These are phyloP conservation scores for Colletotrichum destructivum DNA, from an alignment of 2,329 filamentous ascomycete genomes.

Conservation along the genomic window DNA sequence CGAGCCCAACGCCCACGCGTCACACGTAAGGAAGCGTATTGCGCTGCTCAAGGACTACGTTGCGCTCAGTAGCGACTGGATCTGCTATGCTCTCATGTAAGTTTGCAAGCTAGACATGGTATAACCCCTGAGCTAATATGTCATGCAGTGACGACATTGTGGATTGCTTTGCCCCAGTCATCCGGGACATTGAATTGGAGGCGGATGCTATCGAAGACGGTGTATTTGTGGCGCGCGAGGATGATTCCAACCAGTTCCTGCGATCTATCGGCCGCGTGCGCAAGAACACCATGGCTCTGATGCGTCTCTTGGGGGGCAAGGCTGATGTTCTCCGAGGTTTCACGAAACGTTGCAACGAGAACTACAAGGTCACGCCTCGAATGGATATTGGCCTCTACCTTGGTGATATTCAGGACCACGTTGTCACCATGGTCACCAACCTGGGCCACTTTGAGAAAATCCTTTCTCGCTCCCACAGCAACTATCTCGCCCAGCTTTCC, in stretches of 20 bases:
- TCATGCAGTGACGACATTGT: slow-evolving; percentile 88
- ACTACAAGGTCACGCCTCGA: slow-evolving; percentile 93
- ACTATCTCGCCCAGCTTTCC: slow-evolving; percentile 94
- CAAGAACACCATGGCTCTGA: slow-evolving; percentile 94
- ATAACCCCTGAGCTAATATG: slow-evolving; percentile 45
- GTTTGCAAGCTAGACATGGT: slow-evolving; percentile 49
- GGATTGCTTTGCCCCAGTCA: slow-evolving; percentile 92
- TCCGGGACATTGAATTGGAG: slow-evolving; percentile 87
- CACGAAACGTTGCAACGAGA: slow-evolving; percentile 98
- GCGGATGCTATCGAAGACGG: slow-evolving; percentile 96
- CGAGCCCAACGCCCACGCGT: slow-evolving; percentile 86
- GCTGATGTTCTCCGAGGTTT: slow-evolving; percentile 99
- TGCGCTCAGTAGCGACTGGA: slow-evolving; percentile 95
- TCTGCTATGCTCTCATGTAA: slow-evolving; percentile 97
- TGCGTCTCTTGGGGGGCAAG: slow-evolving; percentile 94
- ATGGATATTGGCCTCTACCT: slow-evolving; percentile 98
- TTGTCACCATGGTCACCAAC: slow-evolving; percentile 99
- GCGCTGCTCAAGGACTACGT: slow-evolving; percentile 95
- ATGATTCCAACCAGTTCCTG: slow-evolving; percentile 90
- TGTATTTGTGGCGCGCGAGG: slow-evolving; percentile 91
- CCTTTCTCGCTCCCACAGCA: slow-evolving; percentile 92
- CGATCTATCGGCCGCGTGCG: slow-evolving; percentile 90
- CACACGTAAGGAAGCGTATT: slow-evolving; percentile 92
- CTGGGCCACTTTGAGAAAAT: slow-evolving; percentile 98
- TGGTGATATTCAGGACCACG: slow-evolving; percentile 98